Conservation (phyloP, 495 filamentous ascomycete genomes). For the Lindgomyces ingoldianus region DNA sequence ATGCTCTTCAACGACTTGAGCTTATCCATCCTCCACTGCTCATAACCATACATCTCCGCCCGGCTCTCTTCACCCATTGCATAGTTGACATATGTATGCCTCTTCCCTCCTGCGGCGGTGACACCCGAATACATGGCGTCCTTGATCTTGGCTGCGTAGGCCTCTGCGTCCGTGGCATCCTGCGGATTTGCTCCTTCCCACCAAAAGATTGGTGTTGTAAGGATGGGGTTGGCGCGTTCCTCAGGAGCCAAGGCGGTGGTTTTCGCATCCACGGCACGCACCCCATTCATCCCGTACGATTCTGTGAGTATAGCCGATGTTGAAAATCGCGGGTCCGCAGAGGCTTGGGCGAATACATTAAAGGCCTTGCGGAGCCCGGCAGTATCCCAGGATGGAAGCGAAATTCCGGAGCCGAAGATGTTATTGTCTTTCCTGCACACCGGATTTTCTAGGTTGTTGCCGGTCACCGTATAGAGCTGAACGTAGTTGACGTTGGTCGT, state of each 20-base stretch:
- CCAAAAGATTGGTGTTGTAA: conserved; percentile 10
- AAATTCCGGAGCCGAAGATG: not conserved
- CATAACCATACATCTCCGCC: too few relatives aligned
- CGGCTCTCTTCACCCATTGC: too few relatives aligned
- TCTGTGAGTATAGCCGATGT: conserved; percentile 13
- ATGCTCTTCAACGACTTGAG: too few relatives aligned
- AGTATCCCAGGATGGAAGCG: conserved; percentile 7
- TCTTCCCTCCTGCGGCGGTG: not conserved
- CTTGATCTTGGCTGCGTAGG: not conserved
- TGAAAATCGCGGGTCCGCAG: conserved; percentile 14
- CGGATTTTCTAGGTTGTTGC: conserved; percentile 12
- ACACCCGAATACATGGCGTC: not conserved
- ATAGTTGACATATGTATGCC: too few relatives aligned
- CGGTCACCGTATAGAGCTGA: conserved; percentile 9
- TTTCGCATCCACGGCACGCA: conserved; percentile 4
- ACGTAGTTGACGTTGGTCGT: conserved; percentile 2
- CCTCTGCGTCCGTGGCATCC: not conserved
- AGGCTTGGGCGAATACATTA: conserved; percentile 9
- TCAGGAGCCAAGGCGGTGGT: conserved; percentile 14
- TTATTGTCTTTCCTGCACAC: conserved; percentile 5
- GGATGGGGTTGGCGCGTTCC: conserved; percentile 12
- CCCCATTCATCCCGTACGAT: conserved; percentile 15
- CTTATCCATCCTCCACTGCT: too few relatives aligned
- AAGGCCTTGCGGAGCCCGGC: not conserved
- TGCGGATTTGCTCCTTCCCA: conserved; percentile 9